phyloP scores from a whole-genome alignment of 805 yeast genomes.

The Sugiyamaella qingdaonensis region DNA sequence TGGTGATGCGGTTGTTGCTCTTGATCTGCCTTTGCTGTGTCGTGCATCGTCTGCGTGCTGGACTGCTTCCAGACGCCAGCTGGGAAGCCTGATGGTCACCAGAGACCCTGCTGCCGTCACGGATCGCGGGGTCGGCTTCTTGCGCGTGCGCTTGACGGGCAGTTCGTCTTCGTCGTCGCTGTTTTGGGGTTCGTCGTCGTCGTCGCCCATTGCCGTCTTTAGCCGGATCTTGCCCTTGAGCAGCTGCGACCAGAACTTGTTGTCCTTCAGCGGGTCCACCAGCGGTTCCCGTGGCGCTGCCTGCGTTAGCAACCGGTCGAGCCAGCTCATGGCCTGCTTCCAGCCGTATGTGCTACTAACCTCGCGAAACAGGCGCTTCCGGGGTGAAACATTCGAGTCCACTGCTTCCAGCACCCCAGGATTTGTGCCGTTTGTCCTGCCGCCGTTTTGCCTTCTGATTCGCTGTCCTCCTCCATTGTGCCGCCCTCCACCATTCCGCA shows the following conservation, averaged over 20 bases:
- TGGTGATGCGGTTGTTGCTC: neutral
- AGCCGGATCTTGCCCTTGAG: conserved; percentile 3
- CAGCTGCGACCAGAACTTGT: conserved; percentile 18
- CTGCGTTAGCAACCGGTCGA: conserved; percentile 1
- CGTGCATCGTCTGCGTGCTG: neutral
- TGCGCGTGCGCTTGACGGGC: neutral
- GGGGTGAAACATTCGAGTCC: neutral
- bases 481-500: too few relatives aligned
- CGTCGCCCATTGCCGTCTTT: neutral
- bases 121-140: too few relatives aligned
- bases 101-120: neutral
- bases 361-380: neutral
- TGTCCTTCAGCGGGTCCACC: conserved; percentile 19
- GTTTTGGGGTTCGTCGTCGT: neutral
- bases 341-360: too few relatives aligned
- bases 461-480: neutral
- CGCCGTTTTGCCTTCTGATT: neutral
- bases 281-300: conserved; percentile 21
- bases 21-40: neutral
- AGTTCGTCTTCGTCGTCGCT: neutral
- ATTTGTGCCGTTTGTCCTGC: neutral
- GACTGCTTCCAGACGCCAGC: neutral
- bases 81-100: neutral
- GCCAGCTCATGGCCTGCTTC: too few relatives aligned
- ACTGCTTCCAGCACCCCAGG: neutral